Percentiles rank a stretch among this genome's conserved stretches.
Conservation (phyloP, 2,329 filamentous ascomycete genomes). For the Fusarium sp. region DNA sequence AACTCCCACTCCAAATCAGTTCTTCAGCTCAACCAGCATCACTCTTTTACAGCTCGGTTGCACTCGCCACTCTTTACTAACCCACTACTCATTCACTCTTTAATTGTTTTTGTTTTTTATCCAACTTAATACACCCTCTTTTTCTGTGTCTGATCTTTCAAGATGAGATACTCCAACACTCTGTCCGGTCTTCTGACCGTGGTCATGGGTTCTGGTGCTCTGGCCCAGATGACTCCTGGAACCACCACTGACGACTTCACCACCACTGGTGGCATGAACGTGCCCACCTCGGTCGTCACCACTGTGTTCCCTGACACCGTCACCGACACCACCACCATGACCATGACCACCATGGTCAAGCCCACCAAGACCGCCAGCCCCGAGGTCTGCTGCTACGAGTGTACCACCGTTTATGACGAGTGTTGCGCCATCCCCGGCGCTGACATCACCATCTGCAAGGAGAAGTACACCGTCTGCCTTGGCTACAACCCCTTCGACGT, state of each 20-base stretch:
- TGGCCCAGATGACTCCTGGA: constrained; percentile 13
- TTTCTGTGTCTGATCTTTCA: background rate
- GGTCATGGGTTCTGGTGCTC: constrained; percentile 21
- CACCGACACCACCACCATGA: constrained; percentile 1
- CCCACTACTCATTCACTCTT: constrained; percentile 15
- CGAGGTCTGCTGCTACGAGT: constrained; percentile 9
- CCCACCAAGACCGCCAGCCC: constrained; percentile 11
- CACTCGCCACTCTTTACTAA: constrained; percentile 37
- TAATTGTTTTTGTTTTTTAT: constrained; percentile 16
- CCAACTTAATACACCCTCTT: constrained; percentile 31
- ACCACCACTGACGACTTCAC: background rate
- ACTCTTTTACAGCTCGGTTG: constrained; percentile 37
- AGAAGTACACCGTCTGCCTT: constrained; percentile 28
- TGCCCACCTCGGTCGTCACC: constrained; percentile 15
- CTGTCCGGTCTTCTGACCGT: constrained; percentile 39
- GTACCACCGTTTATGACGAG: constrained; percentile 27
- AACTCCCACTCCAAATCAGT: constrained; percentile 11
- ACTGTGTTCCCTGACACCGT: background rate
- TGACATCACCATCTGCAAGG: constrained; percentile 23
- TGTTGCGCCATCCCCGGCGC: constrained; percentile 22
- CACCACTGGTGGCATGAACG: constrained; percentile 16
- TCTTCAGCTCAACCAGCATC: constrained; percentile 39
- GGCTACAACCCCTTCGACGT: constrained; percentile 28
- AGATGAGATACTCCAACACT: constrained; percentile 37
- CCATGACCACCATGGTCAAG: constrained; percentile 21